Percentiles rank a stretch among this genome's conserved stretches.
Evolutionary conservation across 1,284 basidiomycete species (phyloP).

Genomic region (Vanrija pseudolonga): DNA sequence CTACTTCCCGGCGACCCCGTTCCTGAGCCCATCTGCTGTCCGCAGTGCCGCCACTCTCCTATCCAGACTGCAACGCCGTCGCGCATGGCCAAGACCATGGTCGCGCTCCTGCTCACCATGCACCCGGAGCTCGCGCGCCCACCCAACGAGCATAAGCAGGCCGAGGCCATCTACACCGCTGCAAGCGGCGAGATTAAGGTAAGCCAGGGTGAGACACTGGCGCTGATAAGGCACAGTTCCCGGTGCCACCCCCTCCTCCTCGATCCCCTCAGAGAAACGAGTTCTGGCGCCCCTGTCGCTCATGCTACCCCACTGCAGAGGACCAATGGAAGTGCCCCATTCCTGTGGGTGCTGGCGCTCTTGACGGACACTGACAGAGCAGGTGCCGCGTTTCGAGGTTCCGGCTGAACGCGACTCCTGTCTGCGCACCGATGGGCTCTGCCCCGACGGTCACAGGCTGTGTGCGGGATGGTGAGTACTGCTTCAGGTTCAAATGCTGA

Average conservation of each 20-base stretch:
- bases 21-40: constrained; percentile 54
- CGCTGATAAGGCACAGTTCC: constrained; percentile 16
- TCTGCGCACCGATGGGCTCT: constrained; percentile 15
- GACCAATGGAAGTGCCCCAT: constrained; percentile 19
- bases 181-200: constrained; percentile 13
- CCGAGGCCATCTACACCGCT: constrained; percentile 10
- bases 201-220: background rate
- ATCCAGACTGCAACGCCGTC: constrained; percentile 17
- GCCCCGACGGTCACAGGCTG: constrained; percentile 21
- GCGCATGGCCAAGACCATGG: constrained; percentile 19
- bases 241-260: constrained; percentile 18
- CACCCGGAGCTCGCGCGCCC: constrained; percentile 13
- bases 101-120: constrained; percentile 13
- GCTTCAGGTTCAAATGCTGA: background rate
- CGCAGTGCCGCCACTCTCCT: constrained; percentile 21
- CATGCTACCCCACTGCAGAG: constrained; percentile 19
- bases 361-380: background rate
- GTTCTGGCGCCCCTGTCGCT: constrained; percentile 22
- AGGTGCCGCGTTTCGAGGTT: constrained; percentile 23
- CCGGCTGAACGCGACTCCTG: constrained; percentile 17
- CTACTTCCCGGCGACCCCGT: constrained; percentile 67
- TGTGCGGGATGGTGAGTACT: constrained; percentile 20
- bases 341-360: constrained; percentile 6
- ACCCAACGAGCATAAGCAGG: constrained; percentile 17
- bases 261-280: constrained; percentile 8